These are phyloP conservation scores for Mortierella sp. DNA, from an alignment of 371 early-diverging fungal genomes.

Conservation along the genomic window DNA sequence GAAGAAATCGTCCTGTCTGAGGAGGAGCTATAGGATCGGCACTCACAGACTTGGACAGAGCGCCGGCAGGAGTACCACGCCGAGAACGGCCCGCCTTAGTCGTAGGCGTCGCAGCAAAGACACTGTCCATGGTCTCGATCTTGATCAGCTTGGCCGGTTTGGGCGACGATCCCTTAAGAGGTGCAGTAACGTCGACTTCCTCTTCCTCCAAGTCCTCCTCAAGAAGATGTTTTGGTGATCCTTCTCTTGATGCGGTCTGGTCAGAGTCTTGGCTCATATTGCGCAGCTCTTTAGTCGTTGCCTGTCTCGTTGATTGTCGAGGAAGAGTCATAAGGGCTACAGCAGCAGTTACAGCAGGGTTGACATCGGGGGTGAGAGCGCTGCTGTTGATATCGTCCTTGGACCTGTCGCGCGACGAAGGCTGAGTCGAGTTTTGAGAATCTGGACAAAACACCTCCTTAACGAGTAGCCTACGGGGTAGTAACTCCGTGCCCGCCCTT, in stretches of 20 bases:
- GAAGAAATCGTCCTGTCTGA: neutral
- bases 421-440: neutral
- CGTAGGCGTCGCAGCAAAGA: neutral
- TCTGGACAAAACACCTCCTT: slow-evolving; percentile 6
- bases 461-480: neutral
- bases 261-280: slow-evolving; percentile 7
- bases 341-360: neutral
- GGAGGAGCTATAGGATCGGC: neutral
- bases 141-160: slow-evolving; percentile 27
- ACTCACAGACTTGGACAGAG: neutral
- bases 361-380: neutral
- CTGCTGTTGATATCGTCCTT: neutral
- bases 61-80: neutral
- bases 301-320: neutral
- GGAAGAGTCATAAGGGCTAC: too few species aligned
- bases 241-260: slow-evolving; percentile 11
- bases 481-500: neutral
- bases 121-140: slow-evolving; percentile 9
- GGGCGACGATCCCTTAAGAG: slow-evolving; percentile 3
- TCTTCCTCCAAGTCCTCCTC: slow-evolving; percentile 1
- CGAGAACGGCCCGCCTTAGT: neutral
- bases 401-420: neutral
- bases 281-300: neutral
- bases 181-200: neutral
- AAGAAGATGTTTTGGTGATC: slow-evolving; percentile 28